A percentile compares a stretch with the other conserved stretches of the same genome.
Evolutionary conservation across 805 yeast genomes (phyloP).

Genomic region (Clavispora carvajalis): DNA sequence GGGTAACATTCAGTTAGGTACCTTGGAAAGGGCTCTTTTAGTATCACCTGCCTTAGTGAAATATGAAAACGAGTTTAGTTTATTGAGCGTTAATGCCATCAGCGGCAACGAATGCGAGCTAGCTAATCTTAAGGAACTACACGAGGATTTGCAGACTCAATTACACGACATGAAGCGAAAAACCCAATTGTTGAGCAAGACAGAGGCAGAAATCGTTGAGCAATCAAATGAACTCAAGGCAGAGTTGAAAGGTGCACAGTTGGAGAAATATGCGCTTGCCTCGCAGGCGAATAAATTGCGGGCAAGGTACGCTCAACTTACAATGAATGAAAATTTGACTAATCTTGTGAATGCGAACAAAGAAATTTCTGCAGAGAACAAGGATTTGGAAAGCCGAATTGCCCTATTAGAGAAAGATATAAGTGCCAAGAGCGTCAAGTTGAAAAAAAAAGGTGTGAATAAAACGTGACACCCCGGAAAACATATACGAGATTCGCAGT

Average conservation of each 20-base stretch:
- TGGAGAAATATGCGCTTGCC: slow-evolving; percentile 15
- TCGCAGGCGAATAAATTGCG: slow-evolving; percentile 14
- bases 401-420: slow-evolving; percentile 19
- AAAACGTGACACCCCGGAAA: neutral
- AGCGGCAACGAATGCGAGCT: slow-evolving; percentile 35
- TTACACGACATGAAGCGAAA: slow-evolving; percentile 24
- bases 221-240: slow-evolving; percentile 26
- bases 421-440: slow-evolving; percentile 23
- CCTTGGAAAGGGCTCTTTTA: slow-evolving; percentile 2
- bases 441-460: slow-evolving; percentile 6
- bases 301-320: slow-evolving; percentile 24
- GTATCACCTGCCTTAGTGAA: slow-evolving; percentile 10
- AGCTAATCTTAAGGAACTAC: slow-evolving; percentile 32
- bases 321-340: slow-evolving; percentile 33
- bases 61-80: slow-evolving; percentile 16
- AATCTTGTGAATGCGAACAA: slow-evolving; percentile 37
- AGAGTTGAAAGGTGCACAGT: slow-evolving; percentile 17
- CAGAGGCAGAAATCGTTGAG: slow-evolving; percentile 32
- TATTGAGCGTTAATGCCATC: slow-evolving; percentile 34
- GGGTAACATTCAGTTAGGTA: neutral
- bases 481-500: neutral
- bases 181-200: slow-evolving; percentile 24
- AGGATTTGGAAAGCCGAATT: slow-evolving; percentile 12
- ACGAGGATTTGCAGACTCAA: slow-evolving; percentile 26
- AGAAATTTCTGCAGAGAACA: slow-evolving; percentile 22